These are phyloP conservation scores for Tetrahymena malaccensis DNA, from an alignment of 73 alveolate genomes.

Conservation along the genomic window DNA sequence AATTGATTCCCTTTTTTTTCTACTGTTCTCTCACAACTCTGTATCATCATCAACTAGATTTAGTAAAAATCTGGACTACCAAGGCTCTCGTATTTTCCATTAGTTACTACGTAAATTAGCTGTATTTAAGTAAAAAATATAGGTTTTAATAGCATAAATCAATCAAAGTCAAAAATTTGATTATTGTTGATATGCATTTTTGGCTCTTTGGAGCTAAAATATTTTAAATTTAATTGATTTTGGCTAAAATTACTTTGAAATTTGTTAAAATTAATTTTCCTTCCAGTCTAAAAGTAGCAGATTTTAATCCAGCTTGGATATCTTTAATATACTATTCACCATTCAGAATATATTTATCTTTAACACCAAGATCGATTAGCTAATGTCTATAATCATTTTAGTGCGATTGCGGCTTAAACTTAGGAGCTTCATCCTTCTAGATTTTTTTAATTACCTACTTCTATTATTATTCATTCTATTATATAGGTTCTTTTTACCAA, in stretches of 20 bases:
- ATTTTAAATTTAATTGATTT: not conserved
- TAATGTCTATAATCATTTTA: not conserved
- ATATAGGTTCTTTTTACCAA: not conserved
- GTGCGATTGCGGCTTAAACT: not conserved
- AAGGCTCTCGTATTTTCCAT: not conserved
- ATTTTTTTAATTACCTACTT: not conserved
- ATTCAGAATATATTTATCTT: not conserved
- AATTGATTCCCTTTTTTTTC: slow-evolving; percentile 26
- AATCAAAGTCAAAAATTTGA: too few relatives aligned
- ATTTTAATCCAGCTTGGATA: not conserved
- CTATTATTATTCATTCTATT: not conserved
- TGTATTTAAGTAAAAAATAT: not conserved
- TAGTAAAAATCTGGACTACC: not conserved
- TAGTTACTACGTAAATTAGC: not conserved
- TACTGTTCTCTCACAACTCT: slow-evolving; percentile 7
- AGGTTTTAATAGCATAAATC: not conserved
- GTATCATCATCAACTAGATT: not conserved
- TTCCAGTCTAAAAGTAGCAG: not conserved
- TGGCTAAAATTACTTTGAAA: not conserved
- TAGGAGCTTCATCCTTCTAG: not conserved
- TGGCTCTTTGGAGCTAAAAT: not conserved
- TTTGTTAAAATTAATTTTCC: not conserved
- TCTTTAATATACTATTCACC: not conserved
- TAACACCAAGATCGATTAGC: not conserved
- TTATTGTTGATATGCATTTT: too few relatives aligned